Percentiles rank a stretch among this genome's conserved stretches.
These are phyloP conservation scores for Melanogaster broomeanus DNA, from an alignment of 768 basidiomycete genomes.

Conservation along the genomic window DNA sequence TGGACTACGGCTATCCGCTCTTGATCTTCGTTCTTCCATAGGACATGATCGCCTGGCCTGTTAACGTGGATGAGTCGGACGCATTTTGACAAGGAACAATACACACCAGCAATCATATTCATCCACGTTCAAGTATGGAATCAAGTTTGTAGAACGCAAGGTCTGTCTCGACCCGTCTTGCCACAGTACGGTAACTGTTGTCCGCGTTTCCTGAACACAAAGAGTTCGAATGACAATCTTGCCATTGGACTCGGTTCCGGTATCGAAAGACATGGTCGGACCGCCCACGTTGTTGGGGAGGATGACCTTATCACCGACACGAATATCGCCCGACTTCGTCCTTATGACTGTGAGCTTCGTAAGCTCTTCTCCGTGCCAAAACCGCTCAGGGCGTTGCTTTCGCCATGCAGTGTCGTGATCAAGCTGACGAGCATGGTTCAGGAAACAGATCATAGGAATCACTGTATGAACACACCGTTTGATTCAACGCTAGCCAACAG, in stretches of 20 bases:
- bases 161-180: conserved; percentile 78
- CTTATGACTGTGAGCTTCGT: conserved; percentile 63
- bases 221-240: conserved; percentile 56
- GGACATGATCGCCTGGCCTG: conserved; percentile 90
- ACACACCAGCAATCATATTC: conserved; percentile 90
- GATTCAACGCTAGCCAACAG: conserved; percentile 87
- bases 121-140: conserved; percentile 85
- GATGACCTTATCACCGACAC: conserved; percentile 71
- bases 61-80: conserved; percentile 9
- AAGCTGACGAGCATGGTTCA: conserved; percentile 47
- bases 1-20: conserved; percentile 74
- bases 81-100: neutral
- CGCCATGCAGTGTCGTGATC: conserved; percentile 52
- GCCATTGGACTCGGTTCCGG: conserved; percentile 44
- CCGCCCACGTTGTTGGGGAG: conserved; percentile 51
- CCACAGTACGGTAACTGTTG: conserved; percentile 79
- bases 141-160: conserved; percentile 59
- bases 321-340: conserved; percentile 63
- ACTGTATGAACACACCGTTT: conserved; percentile 54
- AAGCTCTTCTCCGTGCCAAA: conserved; percentile 73
- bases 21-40: conserved; percentile 78
- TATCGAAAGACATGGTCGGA: conserved; percentile 63
- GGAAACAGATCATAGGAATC: neutral
- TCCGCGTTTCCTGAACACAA: conserved; percentile 69
- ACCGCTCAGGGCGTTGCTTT: conserved; percentile 66